Conservation (phyloP, 768 basidiomycete species). For the Boletus rubroflammeus region DNA sequence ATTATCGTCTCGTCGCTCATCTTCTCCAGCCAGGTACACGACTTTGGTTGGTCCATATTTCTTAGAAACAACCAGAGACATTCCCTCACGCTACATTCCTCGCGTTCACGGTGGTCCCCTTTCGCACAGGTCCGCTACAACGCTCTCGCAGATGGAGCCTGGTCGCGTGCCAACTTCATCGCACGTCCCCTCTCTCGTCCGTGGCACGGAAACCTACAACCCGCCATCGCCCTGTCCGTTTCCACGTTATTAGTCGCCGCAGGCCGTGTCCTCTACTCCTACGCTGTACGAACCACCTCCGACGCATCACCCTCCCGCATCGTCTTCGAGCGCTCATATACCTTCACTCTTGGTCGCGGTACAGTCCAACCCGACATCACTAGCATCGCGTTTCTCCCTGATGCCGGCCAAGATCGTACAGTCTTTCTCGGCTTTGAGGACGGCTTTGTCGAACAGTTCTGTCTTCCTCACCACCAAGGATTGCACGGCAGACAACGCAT, state of each 20-base stretch:
- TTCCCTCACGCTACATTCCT: constrained; percentile 47
- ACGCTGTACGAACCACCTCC: constrained; percentile 39
- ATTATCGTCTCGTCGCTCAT: background rate
- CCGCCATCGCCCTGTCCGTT: constrained; percentile 51
- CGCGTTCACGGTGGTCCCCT: constrained; percentile 44
- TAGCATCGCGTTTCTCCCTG: constrained; percentile 46
- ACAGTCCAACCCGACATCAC: constrained; percentile 47
- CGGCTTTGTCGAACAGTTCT: constrained; percentile 51
- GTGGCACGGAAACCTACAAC: constrained; percentile 56
- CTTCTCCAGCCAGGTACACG: constrained; percentile 43
- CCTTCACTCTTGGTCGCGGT: constrained; percentile 35
- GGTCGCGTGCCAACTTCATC: constrained; percentile 49
- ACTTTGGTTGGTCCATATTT: constrained; percentile 58
- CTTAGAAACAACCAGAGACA: constrained; percentile 49
- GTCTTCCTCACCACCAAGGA: constrained; percentile 24
- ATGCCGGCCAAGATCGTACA: constrained; percentile 41
- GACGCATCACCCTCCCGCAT: constrained; percentile 41
- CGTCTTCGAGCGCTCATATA: constrained; percentile 43
- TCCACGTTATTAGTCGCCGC: constrained; percentile 61
- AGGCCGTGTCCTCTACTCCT: constrained; percentile 55
- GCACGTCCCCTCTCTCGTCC: constrained; percentile 61
- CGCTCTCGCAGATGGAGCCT: constrained; percentile 48
- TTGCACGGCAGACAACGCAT: constrained; percentile 8
- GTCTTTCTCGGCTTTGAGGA: constrained; percentile 58
- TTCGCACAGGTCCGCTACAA: constrained; percentile 48